Conservation (phyloP, 306 rosid species). For the Dalbergia cultrata region DNA sequence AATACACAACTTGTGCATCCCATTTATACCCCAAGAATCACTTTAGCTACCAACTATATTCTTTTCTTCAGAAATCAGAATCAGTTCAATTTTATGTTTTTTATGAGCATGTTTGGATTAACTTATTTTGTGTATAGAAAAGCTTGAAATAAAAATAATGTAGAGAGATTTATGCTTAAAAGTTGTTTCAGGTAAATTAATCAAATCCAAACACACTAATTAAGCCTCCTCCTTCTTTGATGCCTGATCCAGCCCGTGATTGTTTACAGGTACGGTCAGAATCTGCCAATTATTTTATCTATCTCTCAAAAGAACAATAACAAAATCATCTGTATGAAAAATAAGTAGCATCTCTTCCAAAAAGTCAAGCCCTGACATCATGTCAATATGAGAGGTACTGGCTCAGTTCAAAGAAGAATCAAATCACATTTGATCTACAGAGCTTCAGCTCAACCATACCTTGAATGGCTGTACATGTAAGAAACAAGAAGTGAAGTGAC, state of each 20-base stretch:
- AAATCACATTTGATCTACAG: neutral
- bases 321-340: conserved; percentile 5
- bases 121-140: neutral
- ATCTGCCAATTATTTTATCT: conserved; percentile 12
- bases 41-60: conserved; percentile 20
- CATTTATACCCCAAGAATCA: neutral
- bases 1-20: conserved; percentile 4
- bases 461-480: neutral
- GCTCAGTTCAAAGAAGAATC: conserved; percentile 1
- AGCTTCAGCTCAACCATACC: conserved; percentile 9
- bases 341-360: conserved; percentile 30
- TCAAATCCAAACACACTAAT: too few relatives aligned
- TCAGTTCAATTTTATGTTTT: neutral
- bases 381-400: neutral
- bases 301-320: neutral
- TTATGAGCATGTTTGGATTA: conserved; percentile 8
- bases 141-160: neutral
- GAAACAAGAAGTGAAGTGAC: neutral
- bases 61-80: neutral
- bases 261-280: neutral
- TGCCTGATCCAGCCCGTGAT: neutral
- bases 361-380: neutral
- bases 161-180: neutral
- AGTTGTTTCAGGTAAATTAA: neutral
- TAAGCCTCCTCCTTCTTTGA: neutral